Conservation (phyloP, 1,139 yeast genomes). For the Sugiyamaella xylanicola region DNA sequence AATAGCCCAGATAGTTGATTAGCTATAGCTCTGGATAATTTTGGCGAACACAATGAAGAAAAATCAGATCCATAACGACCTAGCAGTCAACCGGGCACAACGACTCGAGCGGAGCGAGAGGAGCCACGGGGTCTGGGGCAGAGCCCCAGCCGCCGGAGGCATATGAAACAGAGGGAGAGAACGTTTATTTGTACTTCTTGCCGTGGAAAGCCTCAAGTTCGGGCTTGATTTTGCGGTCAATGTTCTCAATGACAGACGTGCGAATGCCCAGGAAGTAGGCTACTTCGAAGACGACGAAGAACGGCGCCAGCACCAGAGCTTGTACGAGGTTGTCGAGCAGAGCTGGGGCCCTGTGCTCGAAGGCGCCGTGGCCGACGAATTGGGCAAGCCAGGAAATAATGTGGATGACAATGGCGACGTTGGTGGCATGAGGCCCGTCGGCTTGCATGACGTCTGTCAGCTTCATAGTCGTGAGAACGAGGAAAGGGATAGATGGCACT, state of each 20-base stretch:
- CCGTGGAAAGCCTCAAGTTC: slow-evolving; percentile 33
- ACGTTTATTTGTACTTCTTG: slow-evolving; percentile 12
- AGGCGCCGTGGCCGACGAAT: slow-evolving; percentile 83
- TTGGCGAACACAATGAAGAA: too few species aligned
- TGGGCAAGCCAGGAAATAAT: slow-evolving; percentile 76
- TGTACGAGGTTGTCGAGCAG: slow-evolving; percentile 78
- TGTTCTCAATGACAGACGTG: slow-evolving; percentile 53
- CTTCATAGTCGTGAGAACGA: slow-evolving; percentile 37
- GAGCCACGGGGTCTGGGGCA: slow-evolving; percentile 8
- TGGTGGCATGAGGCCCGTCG: slow-evolving; percentile 26
- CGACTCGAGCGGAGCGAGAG: neutral
- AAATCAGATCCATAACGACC: too few species aligned
- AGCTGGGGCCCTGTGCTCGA: slow-evolving; percentile 86
- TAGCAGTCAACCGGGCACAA: too few species aligned
- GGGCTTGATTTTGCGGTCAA: slow-evolving; percentile 55
- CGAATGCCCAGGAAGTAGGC: slow-evolving; percentile 68
- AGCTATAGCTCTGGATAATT: too few species aligned
- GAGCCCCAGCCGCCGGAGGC: slow-evolving; percentile 17
- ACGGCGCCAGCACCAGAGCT: slow-evolving; percentile 89
- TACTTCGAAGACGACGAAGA: slow-evolving; percentile 78
- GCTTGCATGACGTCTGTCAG: slow-evolving; percentile 30
- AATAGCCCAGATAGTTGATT: too few species aligned
- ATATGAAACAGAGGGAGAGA: neutral
- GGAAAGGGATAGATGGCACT: slow-evolving; percentile 44
- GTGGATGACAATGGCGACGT: slow-evolving; percentile 48